phyloP scores from a whole-genome alignment of 805 yeast genomes.

The Candida glaebosa region DNA sequence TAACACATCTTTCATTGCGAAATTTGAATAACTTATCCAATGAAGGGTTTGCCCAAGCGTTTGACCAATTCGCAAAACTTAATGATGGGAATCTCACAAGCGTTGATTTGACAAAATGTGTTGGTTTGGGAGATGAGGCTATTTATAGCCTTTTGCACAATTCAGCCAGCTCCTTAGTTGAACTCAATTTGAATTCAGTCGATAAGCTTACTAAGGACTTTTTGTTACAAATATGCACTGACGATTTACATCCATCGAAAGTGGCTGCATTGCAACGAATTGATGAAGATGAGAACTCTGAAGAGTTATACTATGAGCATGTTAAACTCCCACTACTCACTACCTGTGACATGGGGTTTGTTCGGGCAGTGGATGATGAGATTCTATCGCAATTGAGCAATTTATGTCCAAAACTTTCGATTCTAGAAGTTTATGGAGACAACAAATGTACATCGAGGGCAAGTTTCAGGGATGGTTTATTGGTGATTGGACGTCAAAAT shows the following conservation, averaged over 20 bases:
- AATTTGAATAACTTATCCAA: conserved; percentile 64
- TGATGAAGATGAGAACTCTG: conserved; percentile 5
- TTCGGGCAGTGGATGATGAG: conserved; percentile 69
- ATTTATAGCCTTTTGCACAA: conserved; percentile 59
- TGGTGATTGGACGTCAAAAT: conserved; percentile 72
- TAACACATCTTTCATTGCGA: conserved; percentile 58
- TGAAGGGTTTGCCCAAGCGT: conserved; percentile 59
- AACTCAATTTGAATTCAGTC: conserved; percentile 73
- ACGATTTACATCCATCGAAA: conserved; percentile 19
- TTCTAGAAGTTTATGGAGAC: conserved; percentile 79
- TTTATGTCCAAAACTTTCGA: conserved; percentile 57
- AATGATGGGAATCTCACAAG: conserved; percentile 55
- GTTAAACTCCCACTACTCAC: conserved; percentile 55
- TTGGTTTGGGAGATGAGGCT: conserved; percentile 60
- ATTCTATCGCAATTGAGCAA: conserved; percentile 55
- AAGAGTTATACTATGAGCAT: conserved; percentile 13
- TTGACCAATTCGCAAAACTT: conserved; percentile 48
- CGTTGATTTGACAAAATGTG: conserved; percentile 64
- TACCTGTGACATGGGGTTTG: conserved; percentile 74
- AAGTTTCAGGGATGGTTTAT: conserved; percentile 48
- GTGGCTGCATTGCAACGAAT: conserved; percentile 6
- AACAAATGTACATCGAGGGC: conserved; percentile 63
- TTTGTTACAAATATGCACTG: conserved; percentile 45
- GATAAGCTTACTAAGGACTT: conserved; percentile 49
- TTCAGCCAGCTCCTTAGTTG: conserved; percentile 61